phyloP scores from a whole-genome alignment of 805 yeast genomes.

The Spathaspora hagerdaliae region DNA sequence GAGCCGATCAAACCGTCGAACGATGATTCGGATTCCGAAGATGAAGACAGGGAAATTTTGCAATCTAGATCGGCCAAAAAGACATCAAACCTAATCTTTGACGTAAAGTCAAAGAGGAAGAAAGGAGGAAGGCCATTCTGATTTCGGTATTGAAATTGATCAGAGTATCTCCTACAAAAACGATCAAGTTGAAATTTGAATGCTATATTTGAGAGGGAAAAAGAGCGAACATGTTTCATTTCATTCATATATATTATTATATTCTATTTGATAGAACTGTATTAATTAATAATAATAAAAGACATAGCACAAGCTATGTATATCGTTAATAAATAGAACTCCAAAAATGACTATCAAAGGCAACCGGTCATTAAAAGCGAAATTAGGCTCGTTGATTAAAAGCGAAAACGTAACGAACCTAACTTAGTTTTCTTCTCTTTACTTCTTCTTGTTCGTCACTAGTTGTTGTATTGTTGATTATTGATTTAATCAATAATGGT shows the following conservation, averaged over 20 bases:
- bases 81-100: constrained; percentile 11
- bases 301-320: no score
- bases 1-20: background rate
- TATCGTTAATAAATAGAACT: no score
- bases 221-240: no score
- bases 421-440: constrained; percentile 5
- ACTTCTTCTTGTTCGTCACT: constrained; percentile 1
- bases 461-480: background rate
- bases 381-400: no score
- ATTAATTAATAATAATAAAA: no score
- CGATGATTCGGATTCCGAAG: constrained; percentile 10
- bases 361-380: background rate
- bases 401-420: background rate
- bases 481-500: constrained; percentile 2
- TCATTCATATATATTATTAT: no score
- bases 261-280: no score
- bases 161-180: no score
- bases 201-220: no score
- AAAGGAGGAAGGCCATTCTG: constrained; percentile 11
- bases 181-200: no score
- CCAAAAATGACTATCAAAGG: no score
- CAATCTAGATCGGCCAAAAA: constrained; percentile 14
- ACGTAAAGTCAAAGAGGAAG: constrained; percentile 7
- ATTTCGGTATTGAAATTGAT: background rate
- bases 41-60: constrained; percentile 7